Evolutionary conservation across 495 filamentous ascomycete species (phyloP).

Genomic region (Aspergillus heteromorphus): DNA sequence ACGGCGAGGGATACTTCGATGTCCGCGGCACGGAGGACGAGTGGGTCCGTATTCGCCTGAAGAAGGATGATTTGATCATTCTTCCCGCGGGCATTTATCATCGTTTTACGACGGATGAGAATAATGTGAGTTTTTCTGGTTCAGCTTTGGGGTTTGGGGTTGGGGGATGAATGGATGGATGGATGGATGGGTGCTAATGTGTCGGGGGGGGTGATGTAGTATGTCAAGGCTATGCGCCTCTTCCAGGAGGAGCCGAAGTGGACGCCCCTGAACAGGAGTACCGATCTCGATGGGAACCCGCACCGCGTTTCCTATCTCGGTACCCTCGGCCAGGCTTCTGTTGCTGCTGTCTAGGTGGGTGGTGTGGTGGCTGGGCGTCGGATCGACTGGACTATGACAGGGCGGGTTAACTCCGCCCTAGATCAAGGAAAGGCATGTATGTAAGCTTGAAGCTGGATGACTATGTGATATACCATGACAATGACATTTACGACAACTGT

Average conservation of each 20-base stretch:
- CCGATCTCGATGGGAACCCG: slow-evolving; percentile 71
- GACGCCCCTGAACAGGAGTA: slow-evolving; percentile 83
- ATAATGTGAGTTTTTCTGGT: slow-evolving; percentile 75
- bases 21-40: slow-evolving; percentile 65
- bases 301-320: slow-evolving; percentile 72
- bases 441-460: slow-evolving; percentile 2
- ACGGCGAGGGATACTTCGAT: slow-evolving; percentile 89
- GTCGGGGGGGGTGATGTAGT: slow-evolving; percentile 53
- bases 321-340: slow-evolving; percentile 20
- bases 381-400: background rate
- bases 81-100: slow-evolving; percentile 97
- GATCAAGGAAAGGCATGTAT: background rate
- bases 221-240: slow-evolving; percentile 90
- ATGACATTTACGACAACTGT: slow-evolving; percentile 8
- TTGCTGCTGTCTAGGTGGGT: slow-evolving; percentile 26
- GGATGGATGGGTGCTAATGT: slow-evolving; percentile 16
- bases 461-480: slow-evolving; percentile 11
- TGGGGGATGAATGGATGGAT: too few relatives aligned
- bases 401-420: background rate
- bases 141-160: background rate
- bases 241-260: slow-evolving; percentile 99
- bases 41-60: slow-evolving; percentile 81
- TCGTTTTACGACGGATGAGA: slow-evolving; percentile 87
- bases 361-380: background rate
- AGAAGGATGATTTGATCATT: slow-evolving; percentile 72